Percentiles rank a stretch among this genome's conserved stretches.
Evolutionary conservation across 495 filamentous ascomycete genomes (phyloP).

Genomic region (Chaetomidium leptoderma): DNA sequence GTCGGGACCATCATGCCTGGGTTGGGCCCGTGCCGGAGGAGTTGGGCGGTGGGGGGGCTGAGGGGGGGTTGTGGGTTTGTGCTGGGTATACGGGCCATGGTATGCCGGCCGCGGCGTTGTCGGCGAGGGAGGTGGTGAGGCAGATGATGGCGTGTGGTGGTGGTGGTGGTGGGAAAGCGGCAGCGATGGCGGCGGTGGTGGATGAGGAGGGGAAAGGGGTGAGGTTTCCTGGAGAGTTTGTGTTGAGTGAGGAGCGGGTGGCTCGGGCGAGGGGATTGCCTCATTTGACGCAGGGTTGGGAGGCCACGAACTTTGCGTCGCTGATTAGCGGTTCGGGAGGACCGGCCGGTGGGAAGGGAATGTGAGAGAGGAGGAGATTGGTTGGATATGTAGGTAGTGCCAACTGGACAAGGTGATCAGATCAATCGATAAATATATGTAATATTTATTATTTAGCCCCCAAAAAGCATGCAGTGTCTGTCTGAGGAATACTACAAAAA

Average conservation of each 20-base stretch:
- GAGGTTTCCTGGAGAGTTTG: constrained; percentile 44
- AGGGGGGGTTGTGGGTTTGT: constrained; percentile 44
- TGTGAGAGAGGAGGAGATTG: not conserved
- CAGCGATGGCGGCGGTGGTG: not conserved
- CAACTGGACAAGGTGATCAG: too few species aligned
- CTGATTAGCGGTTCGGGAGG: constrained; percentile 3
- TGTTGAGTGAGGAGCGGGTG: constrained; percentile 42
- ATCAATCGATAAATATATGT: too few species aligned
- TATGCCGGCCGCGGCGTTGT: constrained; percentile 73
- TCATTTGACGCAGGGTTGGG: constrained; percentile 21
- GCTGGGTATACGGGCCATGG: constrained; percentile 72
- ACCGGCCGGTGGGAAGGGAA: not conserved
- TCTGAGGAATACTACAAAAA: too few species aligned
- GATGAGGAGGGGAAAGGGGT: constrained; percentile 5
- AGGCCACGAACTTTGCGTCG: constrained; percentile 13
- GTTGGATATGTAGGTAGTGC: too few species aligned
- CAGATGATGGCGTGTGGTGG: constrained; percentile 53
- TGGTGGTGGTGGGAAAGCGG: not conserved
- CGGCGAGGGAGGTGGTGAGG: constrained; percentile 59
- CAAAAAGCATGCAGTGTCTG: too few species aligned
- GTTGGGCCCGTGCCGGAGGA: constrained; percentile 54
- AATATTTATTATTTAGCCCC: too few species aligned
- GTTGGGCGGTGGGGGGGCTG: constrained; percentile 32
- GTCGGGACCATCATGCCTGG: constrained; percentile 63
- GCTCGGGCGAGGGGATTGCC: constrained; percentile 21